These are phyloP conservation scores for Apophysomyces elegans DNA, from an alignment of 371 early-diverging fungal genomes.

Conservation along the genomic window DNA sequence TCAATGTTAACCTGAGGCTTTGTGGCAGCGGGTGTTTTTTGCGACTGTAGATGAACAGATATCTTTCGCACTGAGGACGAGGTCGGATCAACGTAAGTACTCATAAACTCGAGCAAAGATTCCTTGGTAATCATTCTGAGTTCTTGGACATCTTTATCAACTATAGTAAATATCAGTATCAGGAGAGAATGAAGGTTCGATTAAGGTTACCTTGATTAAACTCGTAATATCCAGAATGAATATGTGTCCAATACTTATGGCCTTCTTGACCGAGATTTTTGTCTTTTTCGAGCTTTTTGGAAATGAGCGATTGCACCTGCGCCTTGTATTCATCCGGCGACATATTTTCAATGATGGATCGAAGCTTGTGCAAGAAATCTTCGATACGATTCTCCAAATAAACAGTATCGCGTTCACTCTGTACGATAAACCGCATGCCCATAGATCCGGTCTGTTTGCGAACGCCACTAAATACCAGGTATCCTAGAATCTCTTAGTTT, in stretches of 20 bases:
- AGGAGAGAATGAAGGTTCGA: background rate
- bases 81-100: constrained; percentile 56
- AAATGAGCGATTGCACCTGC: constrained; percentile 74
- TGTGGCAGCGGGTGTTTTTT: constrained; percentile 41
- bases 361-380: constrained; percentile 67
- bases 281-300: constrained; percentile 80
- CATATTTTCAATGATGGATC: constrained; percentile 65
- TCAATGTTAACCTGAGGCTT: constrained; percentile 55
- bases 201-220: constrained; percentile 66
- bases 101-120: constrained; percentile 65
- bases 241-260: constrained; percentile 78
- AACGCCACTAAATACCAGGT: constrained; percentile 76
- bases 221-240: constrained; percentile 82
- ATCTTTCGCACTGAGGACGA: constrained; percentile 64
- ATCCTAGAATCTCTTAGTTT: constrained; percentile 46
- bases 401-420: constrained; percentile 85
- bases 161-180: constrained; percentile 22
- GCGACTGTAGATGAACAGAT: constrained; percentile 71
- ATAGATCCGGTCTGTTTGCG: constrained; percentile 66
- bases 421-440: constrained; percentile 81
- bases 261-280: constrained; percentile 86
- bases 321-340: constrained; percentile 73
- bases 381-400: constrained; percentile 85
- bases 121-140: constrained; percentile 53
- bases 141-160: constrained; percentile 61